Conservation (phyloP, 2,329 filamentous ascomycete species). For the Clathrospora elynae region DNA sequence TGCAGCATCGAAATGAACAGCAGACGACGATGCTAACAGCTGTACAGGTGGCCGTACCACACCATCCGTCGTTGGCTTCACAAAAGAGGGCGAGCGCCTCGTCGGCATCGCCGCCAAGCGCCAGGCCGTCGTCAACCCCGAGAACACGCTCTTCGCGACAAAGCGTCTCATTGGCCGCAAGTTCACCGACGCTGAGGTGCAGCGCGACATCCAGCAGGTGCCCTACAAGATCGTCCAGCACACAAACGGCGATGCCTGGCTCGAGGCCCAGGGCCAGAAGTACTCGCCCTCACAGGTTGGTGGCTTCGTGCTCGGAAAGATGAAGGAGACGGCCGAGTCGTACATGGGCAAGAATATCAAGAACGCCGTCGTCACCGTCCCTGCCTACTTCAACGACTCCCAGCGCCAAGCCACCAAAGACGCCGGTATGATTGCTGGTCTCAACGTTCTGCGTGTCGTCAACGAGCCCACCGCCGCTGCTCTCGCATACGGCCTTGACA, state of each 20-base stretch:
- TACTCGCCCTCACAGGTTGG: conserved; percentile 99
- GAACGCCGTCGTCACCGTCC: conserved; percentile 96
- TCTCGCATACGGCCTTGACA: conserved; percentile 94
- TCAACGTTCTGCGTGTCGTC: conserved; percentile 96
- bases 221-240: conserved; percentile 99
- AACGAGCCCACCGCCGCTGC: conserved; percentile 98
- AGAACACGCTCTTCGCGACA: conserved; percentile 97
- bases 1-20: conserved; percentile 1
- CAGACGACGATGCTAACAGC: conserved; percentile 17
- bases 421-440: conserved; percentile 91
- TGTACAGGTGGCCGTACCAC: conserved; percentile 79
- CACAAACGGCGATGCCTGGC: conserved; percentile 95
- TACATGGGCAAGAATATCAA: conserved; percentile 89
- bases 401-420: conserved; percentile 99
- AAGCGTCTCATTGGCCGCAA: conserved; percentile 99
- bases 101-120: conserved; percentile 98
- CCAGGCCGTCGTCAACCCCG: conserved; percentile 96
- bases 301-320: conserved; percentile 95
- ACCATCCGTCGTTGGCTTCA: conserved; percentile 93
- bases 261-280: conserved; percentile 88
- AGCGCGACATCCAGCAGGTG: conserved; percentile 96
- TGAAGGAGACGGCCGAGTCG: conserved; percentile 97
- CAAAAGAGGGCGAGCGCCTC: conserved; percentile 91
- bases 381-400: conserved; percentile 98
- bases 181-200: conserved; percentile 90